phyloP scores from a whole-genome alignment of 148 eudicot species.

The Gaultheria prostrata region DNA sequence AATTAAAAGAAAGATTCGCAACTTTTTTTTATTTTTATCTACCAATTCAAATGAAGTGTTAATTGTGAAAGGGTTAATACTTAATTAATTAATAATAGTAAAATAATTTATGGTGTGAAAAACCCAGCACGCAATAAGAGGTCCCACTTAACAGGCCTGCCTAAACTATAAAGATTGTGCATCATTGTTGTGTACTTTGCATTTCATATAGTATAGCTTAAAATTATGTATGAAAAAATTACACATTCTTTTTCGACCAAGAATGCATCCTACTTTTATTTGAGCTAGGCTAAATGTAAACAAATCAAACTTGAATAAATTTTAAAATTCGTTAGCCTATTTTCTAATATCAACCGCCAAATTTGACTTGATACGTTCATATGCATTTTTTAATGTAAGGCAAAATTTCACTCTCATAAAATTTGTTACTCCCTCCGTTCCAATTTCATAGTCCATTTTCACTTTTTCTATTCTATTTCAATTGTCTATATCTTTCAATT shows the following conservation, averaged over 20 bases:
- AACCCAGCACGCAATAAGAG: constrained; percentile 13
- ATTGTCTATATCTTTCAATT: too few relatives aligned
- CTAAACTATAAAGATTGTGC: background rate
- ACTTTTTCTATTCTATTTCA: too few relatives aligned
- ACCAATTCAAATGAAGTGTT: background rate
- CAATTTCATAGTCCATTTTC: too few relatives aligned
- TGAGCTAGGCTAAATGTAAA: background rate
- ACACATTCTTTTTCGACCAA: background rate
- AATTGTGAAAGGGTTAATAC: too few relatives aligned
- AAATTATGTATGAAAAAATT: background rate
- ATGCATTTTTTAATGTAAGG: background rate
- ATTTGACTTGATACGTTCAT: background rate
- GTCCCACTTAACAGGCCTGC: constrained; percentile 14
- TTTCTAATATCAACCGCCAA: background rate
- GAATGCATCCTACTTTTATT: background rate
- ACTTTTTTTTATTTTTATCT: background rate
- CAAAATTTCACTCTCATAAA: background rate
- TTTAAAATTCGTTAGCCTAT: background rate
- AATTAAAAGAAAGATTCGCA: constrained; percentile 10
- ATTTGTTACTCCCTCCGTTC: too few relatives aligned
- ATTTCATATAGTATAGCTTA: background rate
- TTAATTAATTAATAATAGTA: background rate
- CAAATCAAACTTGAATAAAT: background rate
- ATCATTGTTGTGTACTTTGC: constrained; percentile 2
- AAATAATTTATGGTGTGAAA: background rate